These are phyloP conservation scores for Phlegmacium glaucopus DNA, from an alignment of 768 basidiomycete genomes.

Conservation along the genomic window DNA sequence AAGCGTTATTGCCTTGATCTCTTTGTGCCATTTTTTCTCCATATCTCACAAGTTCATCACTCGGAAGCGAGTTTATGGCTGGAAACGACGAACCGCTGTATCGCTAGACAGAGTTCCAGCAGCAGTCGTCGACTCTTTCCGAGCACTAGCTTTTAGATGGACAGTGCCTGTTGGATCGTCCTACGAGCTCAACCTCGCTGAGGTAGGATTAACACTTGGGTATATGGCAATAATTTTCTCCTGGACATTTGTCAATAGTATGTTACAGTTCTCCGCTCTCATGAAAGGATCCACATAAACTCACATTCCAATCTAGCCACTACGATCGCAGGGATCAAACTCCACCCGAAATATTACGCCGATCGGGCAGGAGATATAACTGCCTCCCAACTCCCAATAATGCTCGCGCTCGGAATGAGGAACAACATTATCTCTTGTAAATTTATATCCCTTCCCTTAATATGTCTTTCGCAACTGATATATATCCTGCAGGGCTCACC, in stretches of 20 bases:
- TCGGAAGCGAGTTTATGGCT: constrained; percentile 1
- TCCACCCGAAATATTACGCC: constrained; percentile 35
- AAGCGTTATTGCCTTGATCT: constrained; percentile 37
- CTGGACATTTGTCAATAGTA: constrained; percentile 31
- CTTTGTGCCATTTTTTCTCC: constrained; percentile 30
- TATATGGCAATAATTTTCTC: constrained; percentile 27
- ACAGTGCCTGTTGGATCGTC: constrained; percentile 32
- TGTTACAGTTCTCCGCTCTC: constrained; percentile 1
- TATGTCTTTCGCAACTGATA: neutral
- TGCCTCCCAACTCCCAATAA: constrained; percentile 47
- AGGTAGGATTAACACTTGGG: constrained; percentile 32
- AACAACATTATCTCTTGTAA: constrained; percentile 49
- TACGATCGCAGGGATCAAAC: constrained; percentile 24
- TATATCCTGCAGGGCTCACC: constrained; percentile 41
- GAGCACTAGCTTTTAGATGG: constrained; percentile 34
- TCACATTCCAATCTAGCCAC: constrained; percentile 21
- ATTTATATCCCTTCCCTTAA: constrained; percentile 2
- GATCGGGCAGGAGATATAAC: constrained; percentile 45
- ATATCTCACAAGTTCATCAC: constrained; percentile 17
- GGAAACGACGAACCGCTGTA: too few relatives aligned
- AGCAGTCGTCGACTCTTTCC: constrained; percentile 31
- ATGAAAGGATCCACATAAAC: neutral
- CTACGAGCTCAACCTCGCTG: constrained; percentile 37
- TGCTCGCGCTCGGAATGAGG: constrained; percentile 56
- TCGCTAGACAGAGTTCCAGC: constrained; percentile 21